Base-by-base conservation (phyloP, 2,329 filamentous ascomycete genomes). In the Escovopsis weberi region DNA sequence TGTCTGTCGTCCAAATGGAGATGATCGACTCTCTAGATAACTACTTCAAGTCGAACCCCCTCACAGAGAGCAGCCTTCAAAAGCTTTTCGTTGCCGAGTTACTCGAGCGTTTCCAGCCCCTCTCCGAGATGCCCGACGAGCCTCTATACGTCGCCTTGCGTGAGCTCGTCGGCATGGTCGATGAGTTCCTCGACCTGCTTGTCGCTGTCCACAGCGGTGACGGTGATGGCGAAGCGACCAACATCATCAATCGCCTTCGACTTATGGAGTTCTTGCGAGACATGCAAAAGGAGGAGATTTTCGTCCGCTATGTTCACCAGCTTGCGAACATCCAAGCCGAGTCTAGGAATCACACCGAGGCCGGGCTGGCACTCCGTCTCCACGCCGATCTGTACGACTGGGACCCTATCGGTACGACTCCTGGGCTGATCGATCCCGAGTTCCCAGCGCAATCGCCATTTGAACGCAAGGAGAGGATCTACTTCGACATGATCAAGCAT, bases 211-310 rank as follows among this genome's bases (percentile, higher is more conserved):
- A 95, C 57, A 82, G 82, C 50, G 80, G 80, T 1, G 85, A 85
- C 42, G 71, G 69, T 33, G 74, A 69, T 4, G 82, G 78, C 37
- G 86, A 94, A 55, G 80, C 84, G 1, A 82, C 82, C 7, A 78
- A 84, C 47, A 83, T 94, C 49, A 85, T 94, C 61, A 87, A 95
- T 59, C 85, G 86, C 1, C 66, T 96, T 41, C 78, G 85, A 43
- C 68, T 96, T 26, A 95, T 96, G 88, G 86, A 95, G 52, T 96
- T 95, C 62, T 72, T 96, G 52, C 83, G 87, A 50, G 87, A 95
- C 56, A 94, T 95, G 82, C 85, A 93, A 51, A 94, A 94, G 56
- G 87, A 94, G 58, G 88, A 95, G 54, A 94, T 95, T 44, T 96
- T 94, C 60, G 83, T 94, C 49, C 82, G 87, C 50, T 95, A 96